phyloP scores from a whole-genome alignment of 805 yeast species.

The Saccharomycopsis guyanensis region DNA sequence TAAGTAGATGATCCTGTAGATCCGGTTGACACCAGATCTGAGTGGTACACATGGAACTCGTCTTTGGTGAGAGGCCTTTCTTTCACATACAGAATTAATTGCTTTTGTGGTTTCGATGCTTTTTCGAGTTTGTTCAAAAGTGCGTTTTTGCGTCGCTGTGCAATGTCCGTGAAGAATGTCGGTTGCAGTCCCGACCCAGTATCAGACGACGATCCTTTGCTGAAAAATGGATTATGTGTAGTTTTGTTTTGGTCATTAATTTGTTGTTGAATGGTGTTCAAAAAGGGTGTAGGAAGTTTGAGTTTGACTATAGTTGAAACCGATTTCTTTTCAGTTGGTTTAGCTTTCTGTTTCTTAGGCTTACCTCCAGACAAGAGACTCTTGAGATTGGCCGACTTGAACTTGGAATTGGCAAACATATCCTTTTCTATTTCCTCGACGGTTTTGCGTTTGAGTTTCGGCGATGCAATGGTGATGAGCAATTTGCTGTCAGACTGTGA shows the following conservation, averaged over 20 bases:
- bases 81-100: neutral
- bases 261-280: slow-evolving; percentile 1
- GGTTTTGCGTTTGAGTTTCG: slow-evolving; percentile 2
- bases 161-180: slow-evolving; percentile 9
- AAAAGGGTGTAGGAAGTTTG: slow-evolving; percentile 5
- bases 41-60: slow-evolving; percentile 21
- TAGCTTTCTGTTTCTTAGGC: neutral
- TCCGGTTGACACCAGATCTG: too few relatives aligned
- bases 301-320: neutral
- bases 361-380: slow-evolving; percentile 3
- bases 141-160: slow-evolving; percentile 5
- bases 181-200: neutral
- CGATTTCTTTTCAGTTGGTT: neutral
- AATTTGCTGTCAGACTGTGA: too few relatives aligned
- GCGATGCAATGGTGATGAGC: slow-evolving; percentile 2
- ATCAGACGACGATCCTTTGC: slow-evolving; percentile 1
- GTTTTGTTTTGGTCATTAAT: slow-evolving; percentile 11
- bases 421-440: slow-evolving; percentile 1
- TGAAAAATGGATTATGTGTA: slow-evolving; percentile 10
- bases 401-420: neutral
- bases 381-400: neutral
- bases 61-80: slow-evolving; percentile 9
- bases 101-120: neutral
- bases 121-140: neutral
- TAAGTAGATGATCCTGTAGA: too few relatives aligned